Conservation (phyloP, 352 stramenopile species). For the Phytopythium oedochilum region DNA sequence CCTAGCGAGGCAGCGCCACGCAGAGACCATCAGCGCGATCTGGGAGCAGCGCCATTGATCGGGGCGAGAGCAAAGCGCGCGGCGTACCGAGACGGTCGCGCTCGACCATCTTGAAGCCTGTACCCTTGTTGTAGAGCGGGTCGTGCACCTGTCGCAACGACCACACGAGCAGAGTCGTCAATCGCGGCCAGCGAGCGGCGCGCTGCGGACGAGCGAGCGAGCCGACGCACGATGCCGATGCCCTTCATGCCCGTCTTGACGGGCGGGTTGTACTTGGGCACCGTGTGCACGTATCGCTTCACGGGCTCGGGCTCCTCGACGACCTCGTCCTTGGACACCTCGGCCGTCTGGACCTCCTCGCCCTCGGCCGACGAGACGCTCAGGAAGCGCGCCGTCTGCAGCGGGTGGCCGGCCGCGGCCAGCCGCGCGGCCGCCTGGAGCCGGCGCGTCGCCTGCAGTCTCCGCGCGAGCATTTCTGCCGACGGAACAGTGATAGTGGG, state of each 20-base stretch:
- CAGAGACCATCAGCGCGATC: neutral
- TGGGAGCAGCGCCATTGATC: too few relatives aligned
- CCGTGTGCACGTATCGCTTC: constrained; percentile 43
- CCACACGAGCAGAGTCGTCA: neutral
- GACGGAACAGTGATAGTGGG: too few relatives aligned
- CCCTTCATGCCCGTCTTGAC: constrained; percentile 73
- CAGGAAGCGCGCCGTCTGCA: constrained; percentile 8
- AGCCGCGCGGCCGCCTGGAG: constrained; percentile 12
- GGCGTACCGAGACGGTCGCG: constrained; percentile 78
- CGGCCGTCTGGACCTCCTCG: constrained; percentile 19
- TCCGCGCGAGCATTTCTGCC: constrained; percentile 33
- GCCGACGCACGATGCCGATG: constrained; percentile 60
- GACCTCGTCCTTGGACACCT: constrained; percentile 35
- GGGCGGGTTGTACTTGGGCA: constrained; percentile 79
- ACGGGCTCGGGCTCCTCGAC: constrained; percentile 37
- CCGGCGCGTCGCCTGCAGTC: constrained; percentile 18
- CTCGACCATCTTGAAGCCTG: constrained; percentile 79
- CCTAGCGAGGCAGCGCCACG: constrained; percentile 16
- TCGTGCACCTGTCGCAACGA: constrained; percentile 46
- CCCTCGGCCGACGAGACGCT: neutral
- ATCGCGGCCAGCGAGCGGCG: too few relatives aligned
- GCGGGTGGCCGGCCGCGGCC: constrained; percentile 15
- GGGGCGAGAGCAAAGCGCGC: too few relatives aligned
- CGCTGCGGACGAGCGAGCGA: too few relatives aligned
- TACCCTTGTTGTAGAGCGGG: constrained; percentile 88